Evolutionary conservation across 2,329 filamentous ascomycete genomes (phyloP).

Genomic region (Fusarium vanettenii): DNA sequence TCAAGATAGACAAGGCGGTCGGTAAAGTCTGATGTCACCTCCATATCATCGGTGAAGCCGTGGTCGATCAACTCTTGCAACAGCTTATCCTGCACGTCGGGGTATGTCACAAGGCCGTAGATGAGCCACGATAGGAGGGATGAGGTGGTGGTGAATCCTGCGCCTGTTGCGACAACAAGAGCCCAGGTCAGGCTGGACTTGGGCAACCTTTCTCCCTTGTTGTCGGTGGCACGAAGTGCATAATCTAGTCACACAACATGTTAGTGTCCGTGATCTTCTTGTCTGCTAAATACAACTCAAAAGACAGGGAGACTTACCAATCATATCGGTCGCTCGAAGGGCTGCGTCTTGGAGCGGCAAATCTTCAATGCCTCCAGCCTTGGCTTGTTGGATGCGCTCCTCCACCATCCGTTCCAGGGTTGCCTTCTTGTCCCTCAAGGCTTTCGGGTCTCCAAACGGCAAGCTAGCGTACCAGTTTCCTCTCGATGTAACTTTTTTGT

Average conservation of each 20-base stretch:
- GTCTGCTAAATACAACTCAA: not conserved
- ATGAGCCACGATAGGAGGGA: conserved; percentile 69
- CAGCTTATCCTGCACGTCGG: conserved; percentile 65
- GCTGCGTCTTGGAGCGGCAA: conserved; percentile 61
- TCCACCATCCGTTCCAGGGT: conserved; percentile 49
- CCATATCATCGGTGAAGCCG: conserved; percentile 55
- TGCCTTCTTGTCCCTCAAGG: conserved; percentile 50
- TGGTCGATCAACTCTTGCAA: conserved; percentile 68
- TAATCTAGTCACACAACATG: conserved; percentile 55
- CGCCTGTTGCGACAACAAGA: conserved; percentile 64
- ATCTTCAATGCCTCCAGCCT: conserved; percentile 50
- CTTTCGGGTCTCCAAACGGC: conserved; percentile 68
- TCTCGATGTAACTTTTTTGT: conserved; percentile 67
- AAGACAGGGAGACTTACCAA: not conserved
- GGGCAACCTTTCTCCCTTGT: conserved; percentile 65
- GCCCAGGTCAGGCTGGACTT: conserved; percentile 42
- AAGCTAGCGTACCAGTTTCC: conserved; percentile 67
- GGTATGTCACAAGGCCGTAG: conserved; percentile 64
- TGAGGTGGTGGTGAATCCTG: conserved; percentile 71
- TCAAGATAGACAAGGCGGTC: conserved; percentile 64
- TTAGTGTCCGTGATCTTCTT: not conserved
- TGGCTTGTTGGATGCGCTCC: conserved; percentile 51
- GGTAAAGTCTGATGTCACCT: conserved; percentile 60
- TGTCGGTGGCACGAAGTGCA: conserved; percentile 63
- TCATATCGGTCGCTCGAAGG: conserved; percentile 56